Evolutionary conservation across 2,329 filamentous ascomycete genomes (phyloP), one percentile per base, ranked within the genome.

Genomic region (Talaromyces marneffei): DNA sequence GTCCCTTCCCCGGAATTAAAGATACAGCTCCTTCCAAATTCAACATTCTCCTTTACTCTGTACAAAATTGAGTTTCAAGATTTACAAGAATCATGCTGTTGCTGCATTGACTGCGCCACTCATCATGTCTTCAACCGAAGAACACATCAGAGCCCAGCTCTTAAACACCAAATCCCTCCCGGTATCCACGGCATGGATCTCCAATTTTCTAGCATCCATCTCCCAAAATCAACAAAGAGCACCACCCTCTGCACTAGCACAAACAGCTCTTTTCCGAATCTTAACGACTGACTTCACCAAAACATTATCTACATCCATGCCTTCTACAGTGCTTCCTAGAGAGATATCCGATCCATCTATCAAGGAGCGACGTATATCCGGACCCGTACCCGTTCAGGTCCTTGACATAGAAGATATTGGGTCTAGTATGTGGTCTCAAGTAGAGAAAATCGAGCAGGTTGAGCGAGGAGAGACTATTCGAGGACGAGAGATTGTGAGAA

Each of bases 401-500:
- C 78, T 96, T 1, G 92, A 95, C 68, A 81, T 97, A 7, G 88
- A 96, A 70, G 92, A 97, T 70, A 82, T 97, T 20, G 83, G 87
- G 2, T 82, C 84, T 57, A 91, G 88, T 67, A 83, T 89, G 57
- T 96, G 92, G 91, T 88, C 91, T 65, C 91, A 97, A 74, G 83
- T 96, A 33, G 91, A 97, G 73, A 86, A 87, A 35, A 85, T 83
- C 44, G 80, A 80, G 56, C 78, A 80, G 8, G 71, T 83, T 2
- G 81, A 84, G 67, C 75, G 78, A 12, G 75, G 80, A 4, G 78
- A 82, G 62, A 76, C 80, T 2, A 72, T 79, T n/a, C 77, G 78
- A 42, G 94, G 94, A 0, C 79, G 92, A 9, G 89, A 97, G 72
- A 85, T 99, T 31, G 85, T 97, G 18, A 83, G 93, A 2, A 83